phyloP scores from a whole-genome alignment of 345 rosid genomes.

The Ailanthus altissimus region DNA sequence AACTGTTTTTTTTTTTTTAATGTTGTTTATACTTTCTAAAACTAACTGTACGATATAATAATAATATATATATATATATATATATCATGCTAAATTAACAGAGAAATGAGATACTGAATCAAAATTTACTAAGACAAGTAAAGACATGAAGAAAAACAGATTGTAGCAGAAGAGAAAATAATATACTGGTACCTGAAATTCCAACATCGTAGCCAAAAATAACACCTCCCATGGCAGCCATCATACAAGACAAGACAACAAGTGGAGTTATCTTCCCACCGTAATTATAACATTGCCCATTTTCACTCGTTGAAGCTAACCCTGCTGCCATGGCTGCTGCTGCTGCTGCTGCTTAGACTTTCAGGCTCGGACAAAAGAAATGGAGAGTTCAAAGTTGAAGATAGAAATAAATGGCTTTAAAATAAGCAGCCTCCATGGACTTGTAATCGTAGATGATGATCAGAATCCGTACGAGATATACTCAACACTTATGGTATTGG shows the following conservation, averaged over 20 bases:
- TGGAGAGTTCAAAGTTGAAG: neutral
- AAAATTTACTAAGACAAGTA: too few relatives aligned
- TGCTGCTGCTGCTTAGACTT: neutral
- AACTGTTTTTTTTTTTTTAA: too few relatives aligned
- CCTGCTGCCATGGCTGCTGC: conserved; percentile 49
- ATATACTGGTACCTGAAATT: conserved; percentile 50
- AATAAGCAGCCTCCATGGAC: conserved; percentile 19
- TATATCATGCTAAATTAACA: too few relatives aligned
- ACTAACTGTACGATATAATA: too few relatives aligned
- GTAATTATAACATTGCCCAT: conserved; percentile 24
- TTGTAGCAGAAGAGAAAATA: neutral
- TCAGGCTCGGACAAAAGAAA: neutral
- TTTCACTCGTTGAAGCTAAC: conserved; percentile 26
- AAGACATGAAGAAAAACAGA: too few relatives aligned
- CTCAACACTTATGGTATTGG: too few relatives aligned
- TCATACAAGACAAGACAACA: conserved; percentile 68
- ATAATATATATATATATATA: too few relatives aligned
- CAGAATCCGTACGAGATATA: too few relatives aligned
- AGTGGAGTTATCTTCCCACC: conserved; percentile 59
- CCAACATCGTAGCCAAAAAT: conserved; percentile 91
- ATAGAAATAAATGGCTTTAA: neutral
- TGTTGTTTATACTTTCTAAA: too few relatives aligned
- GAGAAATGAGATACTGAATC: too few relatives aligned
- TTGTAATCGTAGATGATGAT: neutral
- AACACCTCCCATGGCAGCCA: conserved; percentile 92